Base-by-base conservation (phyloP, 257 asterid species). In the Solanum sitiens region DNA sequence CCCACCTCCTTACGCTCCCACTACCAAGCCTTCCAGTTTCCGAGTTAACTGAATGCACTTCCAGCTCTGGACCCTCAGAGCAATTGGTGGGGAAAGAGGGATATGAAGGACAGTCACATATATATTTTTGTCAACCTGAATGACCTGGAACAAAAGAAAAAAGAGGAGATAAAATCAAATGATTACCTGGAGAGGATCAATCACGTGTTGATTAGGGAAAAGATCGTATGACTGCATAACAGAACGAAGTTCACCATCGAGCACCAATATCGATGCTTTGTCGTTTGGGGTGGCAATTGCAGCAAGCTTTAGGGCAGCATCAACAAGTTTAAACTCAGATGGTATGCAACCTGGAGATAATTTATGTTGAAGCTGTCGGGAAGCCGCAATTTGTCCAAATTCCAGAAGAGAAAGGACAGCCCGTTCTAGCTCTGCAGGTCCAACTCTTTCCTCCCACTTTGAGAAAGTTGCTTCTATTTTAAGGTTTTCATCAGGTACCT, bases 341-440 rank as follows among this genome's bases (percentile, higher is more conserved):
- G 98, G 98, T 74, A 91, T 90, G 87, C 93, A 92, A 40, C 92
- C 98, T 77, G 98, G 98, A 84, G 99, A 93, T 76, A 97, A 91
- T 87, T 97, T 97, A 89, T 94, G 91, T 87, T 95, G 99, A 90
- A 97, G 95, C 91, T 97, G 99, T 88, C 94, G 91, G 88, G 99
- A 98, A 88, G 99, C 99, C 76, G 93, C 86, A 89, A 90, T 89
- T 92, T 95, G 99, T 87, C 99, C 99, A 89, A 95, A 96, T 90
- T 97, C 99, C 93, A 97, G 91, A 88, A 97, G 90, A 32, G 99
- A 95, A 88, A 97, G 98, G 90, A 97, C 95, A n/a, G 99, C 99
- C 87, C 93, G 92, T 89, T 97, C 98, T 47, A 96, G 92, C 90
- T 95, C 99, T 84, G 93, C 95, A 76, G 97, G 96, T 80, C 94